A percentile compares a stretch with the other conserved stretches of the same genome.
Evolutionary conservation across 805 yeast species (phyloP).

Genomic region (Lipomyces anomalus): DNA sequence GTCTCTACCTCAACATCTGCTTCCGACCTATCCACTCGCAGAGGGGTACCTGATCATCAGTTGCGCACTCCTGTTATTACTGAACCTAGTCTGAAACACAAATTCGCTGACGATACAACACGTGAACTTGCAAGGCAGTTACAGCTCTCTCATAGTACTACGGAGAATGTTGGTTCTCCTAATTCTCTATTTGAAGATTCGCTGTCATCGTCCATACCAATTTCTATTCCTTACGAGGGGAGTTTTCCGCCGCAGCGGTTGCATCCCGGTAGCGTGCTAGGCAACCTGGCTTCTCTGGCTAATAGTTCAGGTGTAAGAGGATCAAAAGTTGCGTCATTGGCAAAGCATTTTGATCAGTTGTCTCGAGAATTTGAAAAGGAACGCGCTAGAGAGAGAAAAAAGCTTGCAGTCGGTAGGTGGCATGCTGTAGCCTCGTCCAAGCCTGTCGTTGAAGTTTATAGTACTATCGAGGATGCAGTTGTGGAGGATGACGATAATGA

Average conservation of each 20-base stretch:
- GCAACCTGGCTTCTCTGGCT: conserved; percentile 12
- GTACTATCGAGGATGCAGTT: conserved; percentile 83
- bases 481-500: conserved; percentile 45
- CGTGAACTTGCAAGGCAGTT: conserved; percentile 23
- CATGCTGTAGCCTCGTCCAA: conserved; percentile 58
- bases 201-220: neutral
- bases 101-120: conserved; percentile 22
- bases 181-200: neutral
- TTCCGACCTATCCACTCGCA: too few relatives aligned
- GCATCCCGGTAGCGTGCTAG: too few relatives aligned
- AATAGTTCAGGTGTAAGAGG: conserved; percentile 14
- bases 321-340: conserved; percentile 34
- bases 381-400: conserved; percentile 69
- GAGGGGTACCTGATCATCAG: too few relatives aligned
- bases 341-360: conserved; percentile 69
- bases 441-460: conserved; percentile 87
- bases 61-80: too few relatives aligned
- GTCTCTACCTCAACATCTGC: too few relatives aligned
- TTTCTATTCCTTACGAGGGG: neutral
- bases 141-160: conserved; percentile 13
- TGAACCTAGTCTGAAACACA: conserved; percentile 17
- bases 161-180: neutral
- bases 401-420: conserved; percentile 50
- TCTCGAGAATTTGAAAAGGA: conserved; percentile 84
- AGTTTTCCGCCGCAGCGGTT: neutral